Conservation (phyloP, 75 land plant species). For the Pinus taeda region DNA sequence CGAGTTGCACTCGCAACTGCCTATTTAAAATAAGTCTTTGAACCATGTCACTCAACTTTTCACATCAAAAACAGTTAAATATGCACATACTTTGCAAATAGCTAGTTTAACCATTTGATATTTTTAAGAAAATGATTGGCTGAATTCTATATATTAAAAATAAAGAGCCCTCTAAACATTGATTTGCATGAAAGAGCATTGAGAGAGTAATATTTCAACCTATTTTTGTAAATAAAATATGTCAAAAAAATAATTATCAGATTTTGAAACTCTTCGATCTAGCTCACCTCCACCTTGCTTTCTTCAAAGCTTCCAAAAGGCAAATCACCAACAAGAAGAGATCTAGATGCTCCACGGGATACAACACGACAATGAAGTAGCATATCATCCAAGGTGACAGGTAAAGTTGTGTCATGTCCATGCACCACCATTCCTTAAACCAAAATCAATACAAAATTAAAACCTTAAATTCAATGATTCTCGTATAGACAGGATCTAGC, state of each 20-base stretch:
- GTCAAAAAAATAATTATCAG: not conserved
- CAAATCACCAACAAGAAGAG: slow-evolving; percentile 87
- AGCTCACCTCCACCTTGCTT: slow-evolving; percentile 52
- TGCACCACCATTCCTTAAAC: slow-evolving; percentile 80
- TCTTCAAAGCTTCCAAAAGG: slow-evolving; percentile 93
- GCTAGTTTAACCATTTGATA: no score
- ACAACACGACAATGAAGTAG: slow-evolving; percentile 93
- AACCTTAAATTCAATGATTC: not conserved
- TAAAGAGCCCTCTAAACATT: not conserved
- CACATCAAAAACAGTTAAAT: no score
- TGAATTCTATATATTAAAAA: no score
- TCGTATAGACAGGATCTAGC: not conserved
- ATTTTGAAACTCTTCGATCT: not conserved
- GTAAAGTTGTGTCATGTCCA: slow-evolving; percentile 95
- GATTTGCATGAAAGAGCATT: not conserved
- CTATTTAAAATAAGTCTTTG: slow-evolving; percentile 19
- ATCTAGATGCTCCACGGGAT: slow-evolving; percentile 73
- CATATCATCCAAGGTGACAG: slow-evolving; percentile 91
- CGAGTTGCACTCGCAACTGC: slow-evolving; percentile 87
- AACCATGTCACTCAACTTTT: not conserved
- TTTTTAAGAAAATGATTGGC: no score
- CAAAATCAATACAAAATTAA: not conserved
- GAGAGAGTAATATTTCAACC: no score
- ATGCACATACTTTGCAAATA: no score
- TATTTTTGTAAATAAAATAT: not conserved